phyloP scores from a whole-genome alignment of 1,284 basidiomycete genomes.

The Clitocybe nebularis region DNA sequence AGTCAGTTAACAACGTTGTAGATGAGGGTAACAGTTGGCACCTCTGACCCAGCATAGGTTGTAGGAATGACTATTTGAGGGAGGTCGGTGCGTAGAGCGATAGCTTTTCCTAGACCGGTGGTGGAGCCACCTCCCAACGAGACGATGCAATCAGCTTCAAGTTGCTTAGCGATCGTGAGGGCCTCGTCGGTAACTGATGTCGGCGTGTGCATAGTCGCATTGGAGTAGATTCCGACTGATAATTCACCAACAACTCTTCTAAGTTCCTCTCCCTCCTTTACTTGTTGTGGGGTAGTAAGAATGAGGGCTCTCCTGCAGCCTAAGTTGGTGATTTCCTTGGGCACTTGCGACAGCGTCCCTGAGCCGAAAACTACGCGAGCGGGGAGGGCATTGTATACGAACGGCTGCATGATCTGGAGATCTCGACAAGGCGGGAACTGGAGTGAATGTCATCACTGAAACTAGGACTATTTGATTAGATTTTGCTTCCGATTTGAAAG shows the following conservation, averaged over 20 bases:
- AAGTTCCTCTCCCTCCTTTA: conserved; percentile 23
- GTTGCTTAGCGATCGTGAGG: conserved; percentile 24
- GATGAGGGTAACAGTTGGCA: conserved; percentile 2
- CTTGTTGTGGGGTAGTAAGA: conserved; percentile 31
- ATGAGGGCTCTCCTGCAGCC: conserved; percentile 31
- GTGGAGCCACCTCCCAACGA: conserved; percentile 42
- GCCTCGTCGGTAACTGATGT: conserved; percentile 36
- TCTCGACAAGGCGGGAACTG: not conserved
- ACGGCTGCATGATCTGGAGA: conserved; percentile 23
- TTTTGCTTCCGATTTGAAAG: not conserved
- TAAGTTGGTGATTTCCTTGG: conserved; percentile 30
- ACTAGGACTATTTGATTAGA: too few relatives aligned
- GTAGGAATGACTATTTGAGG: conserved; percentile 44
- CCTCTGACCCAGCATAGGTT: conserved; percentile 43
- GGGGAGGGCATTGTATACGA: conserved; percentile 35
- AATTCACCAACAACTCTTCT: conserved; percentile 22
- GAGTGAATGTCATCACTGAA: too few relatives aligned
- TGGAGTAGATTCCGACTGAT: conserved; percentile 27
- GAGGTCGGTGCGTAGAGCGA: conserved; percentile 35
- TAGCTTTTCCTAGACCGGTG: conserved; percentile 40
- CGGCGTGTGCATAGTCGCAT: conserved; percentile 44
- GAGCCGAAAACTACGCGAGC: conserved; percentile 38
- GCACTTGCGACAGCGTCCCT: conserved; percentile 32
- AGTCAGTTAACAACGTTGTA: not conserved
- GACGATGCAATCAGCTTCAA: conserved; percentile 37